These are phyloP conservation scores for Passalora sequoiae DNA, from an alignment of 2,329 filamentous ascomycete species.

Conservation along the genomic window DNA sequence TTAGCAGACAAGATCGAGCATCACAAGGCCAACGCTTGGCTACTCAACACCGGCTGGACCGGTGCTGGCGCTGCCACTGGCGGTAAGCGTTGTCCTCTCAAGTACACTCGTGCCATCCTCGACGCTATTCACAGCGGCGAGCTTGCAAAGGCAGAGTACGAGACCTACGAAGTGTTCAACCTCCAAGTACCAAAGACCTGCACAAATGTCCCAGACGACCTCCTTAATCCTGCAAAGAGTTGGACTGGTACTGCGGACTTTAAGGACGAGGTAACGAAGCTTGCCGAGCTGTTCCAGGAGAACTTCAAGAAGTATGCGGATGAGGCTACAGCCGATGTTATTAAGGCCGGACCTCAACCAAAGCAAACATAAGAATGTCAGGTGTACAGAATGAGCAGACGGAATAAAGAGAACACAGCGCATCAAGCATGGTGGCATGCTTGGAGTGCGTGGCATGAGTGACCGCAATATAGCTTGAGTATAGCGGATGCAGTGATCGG, in stretches of 20 bases:
- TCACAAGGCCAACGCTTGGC: conserved; percentile 94
- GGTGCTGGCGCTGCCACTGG: conserved; percentile 81
- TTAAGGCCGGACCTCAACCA: conserved; percentile 41
- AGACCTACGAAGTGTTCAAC: conserved; percentile 96
- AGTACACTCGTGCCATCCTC: conserved; percentile 97
- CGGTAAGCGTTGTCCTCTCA: conserved; percentile 93
- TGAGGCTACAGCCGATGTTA: conserved; percentile 56
- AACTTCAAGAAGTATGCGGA: conserved; percentile 95
- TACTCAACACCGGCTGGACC: conserved; percentile 97
- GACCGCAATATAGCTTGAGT: no score
- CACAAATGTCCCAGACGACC: conserved; percentile 79
- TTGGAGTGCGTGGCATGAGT: no score
- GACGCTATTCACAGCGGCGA: conserved; percentile 97
- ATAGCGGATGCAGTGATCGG: no score
- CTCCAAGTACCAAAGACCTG: conserved; percentile 90
- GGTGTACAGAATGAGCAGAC: neutral
- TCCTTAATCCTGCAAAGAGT: conserved; percentile 88
- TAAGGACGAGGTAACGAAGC: conserved; percentile 80
- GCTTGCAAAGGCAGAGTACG: conserved; percentile 87
- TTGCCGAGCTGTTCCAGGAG: conserved; percentile 82
- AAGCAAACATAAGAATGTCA: conserved; percentile 3
- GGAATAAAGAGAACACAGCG: no score
- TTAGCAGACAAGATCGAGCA: conserved; percentile 94
- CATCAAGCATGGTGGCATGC: no score
- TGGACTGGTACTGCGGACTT: conserved; percentile 86